Base-by-base conservation (phyloP, 768 basidiomycete genomes). In the Podaxis rugospora region DNA sequence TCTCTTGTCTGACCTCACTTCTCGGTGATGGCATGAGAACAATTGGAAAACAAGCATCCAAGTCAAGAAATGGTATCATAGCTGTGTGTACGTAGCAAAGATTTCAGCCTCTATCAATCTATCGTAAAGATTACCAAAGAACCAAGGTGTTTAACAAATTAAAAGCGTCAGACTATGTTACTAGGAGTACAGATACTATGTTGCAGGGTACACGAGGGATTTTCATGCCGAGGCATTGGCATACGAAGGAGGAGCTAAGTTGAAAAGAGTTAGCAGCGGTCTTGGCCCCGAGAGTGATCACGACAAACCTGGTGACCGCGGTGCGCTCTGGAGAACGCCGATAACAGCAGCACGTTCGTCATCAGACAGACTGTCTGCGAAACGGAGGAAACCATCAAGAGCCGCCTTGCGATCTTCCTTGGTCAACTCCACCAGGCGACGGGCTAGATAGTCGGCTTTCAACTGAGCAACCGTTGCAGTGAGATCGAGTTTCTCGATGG, bases 361-460 rank as follows among this genome's bases (percentile, higher is more conserved):
- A 23, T 84, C 82, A 0, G 84, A 82, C 62, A 95, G 79, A 39
- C 80, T 80, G 61, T 92, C 87, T n/a, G 87, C 83, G 10, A 94
- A 75, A 52, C 87, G 86, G 53, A 85, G 72, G 61, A 95, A 81
- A 37, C 91, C 87, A 62, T 88, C 86, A 62, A 95, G 71, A 1
- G 89, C 84, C 7, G 86, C 87, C 74, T 90, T 91, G 52, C 86
- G 83, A 70, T 95, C 90, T 66, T 87, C 86, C 63, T 87, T 85
- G 11, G 86, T 81, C 63, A 89, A 75, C 13, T 84, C 82, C 25
- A 91, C 74, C 74, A 95, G 77, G 57, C 82, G 80, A 52, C 83
- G 81, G 63, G 86, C 72, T 39, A 95, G 78, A 66, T 88, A 77
- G 64, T 93, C 90, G 18, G 86, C 81, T 68, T 82, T 87, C 55